Conservation (phyloP, 805 yeast species). For the Zygoascus bituminiphila region DNA sequence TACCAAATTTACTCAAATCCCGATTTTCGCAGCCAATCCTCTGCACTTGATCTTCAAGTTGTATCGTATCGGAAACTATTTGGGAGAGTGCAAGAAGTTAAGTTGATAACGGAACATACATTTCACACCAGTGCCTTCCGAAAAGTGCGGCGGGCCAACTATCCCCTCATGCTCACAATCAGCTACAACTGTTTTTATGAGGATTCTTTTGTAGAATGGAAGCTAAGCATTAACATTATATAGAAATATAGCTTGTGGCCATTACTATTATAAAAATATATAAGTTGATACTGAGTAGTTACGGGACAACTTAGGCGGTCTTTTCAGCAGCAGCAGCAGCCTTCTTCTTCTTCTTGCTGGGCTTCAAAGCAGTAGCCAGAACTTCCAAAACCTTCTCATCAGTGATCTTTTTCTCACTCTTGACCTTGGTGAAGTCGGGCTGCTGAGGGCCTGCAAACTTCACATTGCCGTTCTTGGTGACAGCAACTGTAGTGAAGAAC, state of each 20-base stretch:
- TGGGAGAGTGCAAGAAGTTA: not conserved
- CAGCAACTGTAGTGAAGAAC: conserved; percentile 64
- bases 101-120: no score
- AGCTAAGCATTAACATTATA: no score
- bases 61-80: not conserved
- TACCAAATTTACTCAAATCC: not conserved
- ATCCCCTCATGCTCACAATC: no score
- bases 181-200: no score
- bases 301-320: conserved; percentile 6
- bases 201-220: no score
- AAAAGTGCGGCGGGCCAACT: not conserved
- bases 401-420: conserved; percentile 47
- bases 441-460: conserved; percentile 49
- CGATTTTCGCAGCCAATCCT: not conserved
- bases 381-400: conserved; percentile 29
- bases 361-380: conserved; percentile 45
- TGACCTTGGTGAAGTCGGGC: conserved; percentile 42
- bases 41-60: not conserved
- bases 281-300: not conserved
- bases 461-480: conserved; percentile 65
- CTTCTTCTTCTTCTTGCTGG: conserved; percentile 39
- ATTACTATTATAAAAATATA: no score
- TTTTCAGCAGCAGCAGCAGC: conserved; percentile 27
- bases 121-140: not conserved
- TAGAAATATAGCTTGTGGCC: no score